Base-by-base conservation (phyloP, 352 stramenopile genomes). In the Globisporangium yorkense region DNA sequence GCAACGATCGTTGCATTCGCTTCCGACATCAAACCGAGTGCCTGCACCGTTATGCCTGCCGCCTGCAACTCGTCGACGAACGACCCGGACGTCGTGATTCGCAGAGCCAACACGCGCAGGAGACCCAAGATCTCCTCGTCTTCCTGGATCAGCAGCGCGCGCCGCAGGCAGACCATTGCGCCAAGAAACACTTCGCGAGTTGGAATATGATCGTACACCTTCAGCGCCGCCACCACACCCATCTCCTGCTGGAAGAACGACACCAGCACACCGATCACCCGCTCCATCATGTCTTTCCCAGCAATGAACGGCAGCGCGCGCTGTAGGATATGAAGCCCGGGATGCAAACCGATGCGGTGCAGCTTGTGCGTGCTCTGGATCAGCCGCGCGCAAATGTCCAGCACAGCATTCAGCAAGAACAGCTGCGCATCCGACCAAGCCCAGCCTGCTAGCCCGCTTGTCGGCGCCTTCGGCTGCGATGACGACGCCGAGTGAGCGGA, bases 241-340 rank as follows among this genome's bases (percentile, higher is more conserved):
- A 95, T 65, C 55, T 95, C 80, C 62, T 95, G 85, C 66, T 92
- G 77, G 40, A 92, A 91, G 43, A 70, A 84, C 18, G 71, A 68
- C 3, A 86, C 75, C 21, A 95, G 66, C 2, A 87, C 66, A 2
- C 69, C 56, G 4, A 90, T 74, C 33, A 86, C 70, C 0, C 83
- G 77, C 33, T 77, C 65, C 51, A 90, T 78, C 48, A 90, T 71
- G 4, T 52, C 59, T 24, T 62, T 71, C 27, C 59, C 59, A 2
- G 51, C 39, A 2, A 79, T 49, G 31, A 80, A 87, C 0, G 79
- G 65, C 33, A 95, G 46, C 5, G 77, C 73, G 5, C 64, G 65
- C 55, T 90, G 76, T 16, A 92, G 55, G 20, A 95, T 83, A 21
- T 82, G 76, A 3, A 95, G 63, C 5, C 80, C 84, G 21, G 85